These are phyloP conservation scores for Neopestalotiopsis rosae DNA, from an alignment of 2,329 filamentous ascomycete genomes.

Conservation along the genomic window DNA sequence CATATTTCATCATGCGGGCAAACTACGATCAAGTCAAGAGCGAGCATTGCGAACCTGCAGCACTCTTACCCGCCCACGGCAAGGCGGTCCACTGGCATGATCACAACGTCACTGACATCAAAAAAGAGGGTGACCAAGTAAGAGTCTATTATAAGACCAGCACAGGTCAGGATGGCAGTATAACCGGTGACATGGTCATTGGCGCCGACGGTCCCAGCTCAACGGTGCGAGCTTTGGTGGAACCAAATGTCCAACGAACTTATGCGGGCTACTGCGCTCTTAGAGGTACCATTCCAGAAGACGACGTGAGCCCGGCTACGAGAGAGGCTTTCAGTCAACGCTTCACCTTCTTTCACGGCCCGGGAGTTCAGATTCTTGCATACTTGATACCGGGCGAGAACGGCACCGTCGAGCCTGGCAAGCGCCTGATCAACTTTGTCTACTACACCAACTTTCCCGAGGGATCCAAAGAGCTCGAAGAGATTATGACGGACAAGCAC, in stretches of 20 bases:
- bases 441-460: slow-evolving; percentile 49
- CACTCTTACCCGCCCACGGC: slow-evolving; percentile 30
- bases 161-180: slow-evolving; percentile 35
- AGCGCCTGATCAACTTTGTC: slow-evolving; percentile 50
- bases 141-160: slow-evolving; percentile 39
- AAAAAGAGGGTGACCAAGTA: slow-evolving; percentile 31
- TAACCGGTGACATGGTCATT: slow-evolving; percentile 43
- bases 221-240: slow-evolving; percentile 40
- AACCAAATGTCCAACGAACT: slow-evolving; percentile 33
- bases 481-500: slow-evolving; percentile 40
- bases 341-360: slow-evolving; percentile 46
- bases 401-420: slow-evolving; percentile 43
- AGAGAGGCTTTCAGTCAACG: slow-evolving; percentile 39
- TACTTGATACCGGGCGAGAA: slow-evolving; percentile 47
- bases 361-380: slow-evolving; percentile 44
- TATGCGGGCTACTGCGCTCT: slow-evolving; percentile 48
- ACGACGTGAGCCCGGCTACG: slow-evolving; percentile 39
- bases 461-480: slow-evolving; percentile 35
- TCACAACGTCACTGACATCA: slow-evolving; percentile 37
- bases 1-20: slow-evolving; percentile 49
- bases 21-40: slow-evolving; percentile 46
- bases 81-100: slow-evolving; percentile 38
- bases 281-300: slow-evolving; percentile 46
- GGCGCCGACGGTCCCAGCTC: slow-evolving; percentile 50
- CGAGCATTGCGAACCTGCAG: slow-evolving; percentile 37